phyloP scores from a whole-genome alignment of 345 rosid species.

The Eucalyptus cladocalyx region DNA sequence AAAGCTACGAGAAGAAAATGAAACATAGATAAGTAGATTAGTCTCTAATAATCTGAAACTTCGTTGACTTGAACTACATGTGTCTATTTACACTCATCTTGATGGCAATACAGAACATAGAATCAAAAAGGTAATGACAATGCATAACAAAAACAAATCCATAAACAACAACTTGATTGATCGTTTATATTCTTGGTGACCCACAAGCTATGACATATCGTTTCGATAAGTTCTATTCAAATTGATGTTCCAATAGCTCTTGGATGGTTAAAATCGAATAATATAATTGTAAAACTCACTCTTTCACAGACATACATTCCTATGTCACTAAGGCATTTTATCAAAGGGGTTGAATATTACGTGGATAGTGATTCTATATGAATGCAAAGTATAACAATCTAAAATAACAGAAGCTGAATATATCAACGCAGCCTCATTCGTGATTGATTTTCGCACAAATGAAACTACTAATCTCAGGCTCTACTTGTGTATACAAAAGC shows the following conservation, averaged over 20 bases:
- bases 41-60: not conserved
- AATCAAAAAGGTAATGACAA: not conserved
- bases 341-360: not conserved
- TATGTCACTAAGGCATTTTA: not conserved
- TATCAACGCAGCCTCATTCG: not conserved
- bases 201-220: not conserved
- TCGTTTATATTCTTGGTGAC: not conserved
- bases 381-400: too few relatives aligned
- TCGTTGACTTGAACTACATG: not conserved
- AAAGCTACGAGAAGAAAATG: not conserved
- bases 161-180: not conserved
- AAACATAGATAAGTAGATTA: not conserved
- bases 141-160: not conserved
- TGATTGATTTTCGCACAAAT: not conserved
- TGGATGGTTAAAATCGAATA: not conserved
- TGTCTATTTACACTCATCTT: not conserved
- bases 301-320: not conserved
- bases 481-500: not conserved
- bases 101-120: not conserved
- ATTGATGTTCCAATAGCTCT: not conserved
- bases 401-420: not conserved
- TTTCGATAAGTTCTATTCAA: too few relatives aligned
- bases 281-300: not conserved
- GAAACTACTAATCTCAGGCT: not conserved
- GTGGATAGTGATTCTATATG: not conserved